A percentile compares a stretch with the other conserved stretches of the same genome.
Conservation (phyloP, 2,329 filamentous ascomycete genomes). For the Niveomyces coronatus region DNA sequence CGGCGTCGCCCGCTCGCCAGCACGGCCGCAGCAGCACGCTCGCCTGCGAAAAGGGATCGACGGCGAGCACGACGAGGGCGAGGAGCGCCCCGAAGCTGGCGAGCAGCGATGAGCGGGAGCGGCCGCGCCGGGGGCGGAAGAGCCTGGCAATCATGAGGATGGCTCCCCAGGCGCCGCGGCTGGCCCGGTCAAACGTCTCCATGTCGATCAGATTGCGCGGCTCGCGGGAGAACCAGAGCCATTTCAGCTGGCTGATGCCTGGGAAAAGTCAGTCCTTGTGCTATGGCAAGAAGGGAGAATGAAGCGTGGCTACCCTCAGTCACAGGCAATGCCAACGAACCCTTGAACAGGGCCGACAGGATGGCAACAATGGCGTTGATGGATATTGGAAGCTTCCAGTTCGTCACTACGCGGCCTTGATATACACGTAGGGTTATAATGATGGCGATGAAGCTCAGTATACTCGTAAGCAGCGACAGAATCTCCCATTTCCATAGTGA, state of each 20-base stretch:
- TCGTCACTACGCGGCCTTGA: neutral
- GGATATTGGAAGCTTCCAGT: neutral
- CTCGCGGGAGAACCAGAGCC: neutral
- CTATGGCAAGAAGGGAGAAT: neutral
- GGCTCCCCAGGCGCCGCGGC: neutral
- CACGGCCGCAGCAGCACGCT: neutral
- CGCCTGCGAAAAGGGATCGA: slow-evolving; percentile 1
- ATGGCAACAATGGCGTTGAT: slow-evolving; percentile 1
- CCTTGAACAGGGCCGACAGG: neutral
- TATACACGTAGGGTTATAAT: neutral
- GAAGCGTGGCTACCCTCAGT: neutral
- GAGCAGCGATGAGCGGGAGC: neutral
- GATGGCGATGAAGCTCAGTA: neutral
- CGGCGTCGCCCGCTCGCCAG: neutral
- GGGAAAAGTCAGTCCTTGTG: neutral
- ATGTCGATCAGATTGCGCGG: neutral
- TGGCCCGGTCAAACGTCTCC: neutral
- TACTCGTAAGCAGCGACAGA: neutral
- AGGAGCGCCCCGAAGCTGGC: neutral
- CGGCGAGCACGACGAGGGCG: neutral
- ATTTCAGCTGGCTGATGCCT: slow-evolving; percentile 3
- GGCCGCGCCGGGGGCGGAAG: neutral
- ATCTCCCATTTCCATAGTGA: neutral
- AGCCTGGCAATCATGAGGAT: neutral
- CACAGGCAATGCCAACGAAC: neutral